Conservation (phyloP, 2,329 filamentous ascomycete genomes). For the Pestalotiopsis sp. region DNA sequence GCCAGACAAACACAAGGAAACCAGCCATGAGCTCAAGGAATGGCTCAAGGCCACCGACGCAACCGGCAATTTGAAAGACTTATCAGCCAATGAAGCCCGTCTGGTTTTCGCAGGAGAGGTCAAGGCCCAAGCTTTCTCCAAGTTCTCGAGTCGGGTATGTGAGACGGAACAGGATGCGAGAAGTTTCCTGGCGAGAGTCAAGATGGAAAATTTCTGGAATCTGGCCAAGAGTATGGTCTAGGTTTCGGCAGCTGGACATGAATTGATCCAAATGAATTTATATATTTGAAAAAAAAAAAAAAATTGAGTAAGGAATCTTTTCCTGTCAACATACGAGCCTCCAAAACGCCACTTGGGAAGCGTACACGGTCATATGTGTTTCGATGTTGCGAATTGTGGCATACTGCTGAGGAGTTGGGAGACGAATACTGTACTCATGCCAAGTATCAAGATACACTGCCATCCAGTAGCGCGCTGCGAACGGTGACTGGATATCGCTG, state of each 20-base stretch:
- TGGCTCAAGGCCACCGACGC: slow-evolving; percentile 85
- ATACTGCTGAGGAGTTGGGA: no score
- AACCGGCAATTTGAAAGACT: slow-evolving; percentile 76
- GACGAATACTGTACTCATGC: no score
- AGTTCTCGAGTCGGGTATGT: slow-evolving; percentile 88
- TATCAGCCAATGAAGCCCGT: slow-evolving; percentile 79
- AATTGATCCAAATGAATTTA: no score
- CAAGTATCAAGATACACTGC: no score
- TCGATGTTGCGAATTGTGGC: no score
- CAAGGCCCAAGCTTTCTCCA: slow-evolving; percentile 78
- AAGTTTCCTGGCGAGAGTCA: slow-evolving; percentile 75
- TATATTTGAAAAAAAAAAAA: no score
- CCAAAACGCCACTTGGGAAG: no score
- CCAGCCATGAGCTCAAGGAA: slow-evolving; percentile 60
- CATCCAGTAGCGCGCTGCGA: no score
- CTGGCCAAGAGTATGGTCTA: slow-evolving; percentile 66
- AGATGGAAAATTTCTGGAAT: slow-evolving; percentile 96
- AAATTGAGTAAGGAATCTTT: no score
- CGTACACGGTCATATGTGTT: no score
- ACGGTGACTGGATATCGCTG: no score
- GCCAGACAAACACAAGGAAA: slow-evolving; percentile 64
- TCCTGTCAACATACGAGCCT: no score
- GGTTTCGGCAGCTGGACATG: background rate
- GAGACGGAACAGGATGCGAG: slow-evolving; percentile 90
- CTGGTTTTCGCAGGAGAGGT: slow-evolving; percentile 91